These are phyloP conservation scores for Hypoxylon sp. DNA, from an alignment of 2,329 filamentous ascomycete genomes.

Conservation along the genomic window DNA sequence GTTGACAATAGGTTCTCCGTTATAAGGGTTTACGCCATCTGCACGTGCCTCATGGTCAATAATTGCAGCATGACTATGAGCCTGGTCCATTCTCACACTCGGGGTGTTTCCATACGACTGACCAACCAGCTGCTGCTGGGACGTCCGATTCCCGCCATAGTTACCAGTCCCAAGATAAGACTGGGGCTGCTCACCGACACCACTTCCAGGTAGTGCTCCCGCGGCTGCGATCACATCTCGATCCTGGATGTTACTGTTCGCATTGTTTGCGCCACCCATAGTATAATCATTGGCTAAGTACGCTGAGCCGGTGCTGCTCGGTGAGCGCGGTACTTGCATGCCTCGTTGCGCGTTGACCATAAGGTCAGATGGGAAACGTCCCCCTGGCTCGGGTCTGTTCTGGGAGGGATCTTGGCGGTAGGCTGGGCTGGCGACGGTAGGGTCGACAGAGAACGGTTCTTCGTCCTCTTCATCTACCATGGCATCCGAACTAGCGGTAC, in stretches of 20 bases:
- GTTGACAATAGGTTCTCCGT: conserved; percentile 56
- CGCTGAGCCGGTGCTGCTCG: conserved; percentile 84
- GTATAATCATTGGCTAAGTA: conserved; percentile 51
- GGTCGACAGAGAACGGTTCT: conserved; percentile 69
- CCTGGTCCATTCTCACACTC: conserved; percentile 61
- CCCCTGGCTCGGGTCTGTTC: conserved; percentile 88
- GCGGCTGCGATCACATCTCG: conserved; percentile 71
- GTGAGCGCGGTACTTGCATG: conserved; percentile 82
- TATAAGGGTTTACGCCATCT: conserved; percentile 71
- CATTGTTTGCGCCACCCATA: conserved; percentile 40
- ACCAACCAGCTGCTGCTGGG: conserved; percentile 44
- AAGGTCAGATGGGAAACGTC: conserved; percentile 95
- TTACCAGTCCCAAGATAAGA: background rate
- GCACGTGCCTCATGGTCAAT: conserved; percentile 64
- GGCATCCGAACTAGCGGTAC: conserved; percentile 79
- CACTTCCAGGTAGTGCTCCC: conserved; percentile 64
- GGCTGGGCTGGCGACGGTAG: conserved; percentile 63
- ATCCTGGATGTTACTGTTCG: conserved; percentile 55
- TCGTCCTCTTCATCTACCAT: conserved; percentile 80
- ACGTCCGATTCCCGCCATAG: conserved; percentile 43
- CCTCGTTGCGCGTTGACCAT: conserved; percentile 82
- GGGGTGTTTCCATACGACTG: conserved; percentile 61
- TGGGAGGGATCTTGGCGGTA: conserved; percentile 64
- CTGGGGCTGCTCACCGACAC: conserved; percentile 51
- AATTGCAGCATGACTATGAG: conserved; percentile 64